These are phyloP conservation scores for Fistulinella cinereoalba DNA, from an alignment of 1,284 basidiomycete genomes.

Conservation along the genomic window DNA sequence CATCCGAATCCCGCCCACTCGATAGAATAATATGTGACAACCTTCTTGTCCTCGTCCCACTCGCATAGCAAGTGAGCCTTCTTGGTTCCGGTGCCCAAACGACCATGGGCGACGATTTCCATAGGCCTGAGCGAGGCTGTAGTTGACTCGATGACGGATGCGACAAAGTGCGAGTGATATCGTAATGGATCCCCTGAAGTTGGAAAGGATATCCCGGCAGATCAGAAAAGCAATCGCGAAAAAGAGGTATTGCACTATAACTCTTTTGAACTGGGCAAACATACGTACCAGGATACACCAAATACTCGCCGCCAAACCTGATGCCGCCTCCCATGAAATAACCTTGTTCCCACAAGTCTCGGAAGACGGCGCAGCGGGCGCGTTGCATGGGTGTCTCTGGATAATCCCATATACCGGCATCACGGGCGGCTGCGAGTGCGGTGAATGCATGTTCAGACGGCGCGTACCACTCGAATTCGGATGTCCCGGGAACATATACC, in stretches of 20 bases:
- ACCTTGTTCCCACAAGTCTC: conserved; percentile 75
- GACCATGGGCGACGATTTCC: conserved; percentile 93
- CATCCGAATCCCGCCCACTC: conserved; percentile 93
- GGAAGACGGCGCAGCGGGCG: conserved; percentile 78
- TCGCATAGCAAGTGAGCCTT: conserved; percentile 92
- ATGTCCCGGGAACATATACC: conserved; percentile 60
- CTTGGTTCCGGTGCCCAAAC: conserved; percentile 96
- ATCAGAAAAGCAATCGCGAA: conserved; percentile 1
- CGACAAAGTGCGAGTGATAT: conserved; percentile 96
- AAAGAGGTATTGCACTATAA: too few relatives aligned
- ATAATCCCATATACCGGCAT: conserved; percentile 75
- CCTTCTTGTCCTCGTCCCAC: conserved; percentile 71
- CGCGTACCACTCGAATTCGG: conserved; percentile 61
- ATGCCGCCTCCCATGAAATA: conserved; percentile 86
- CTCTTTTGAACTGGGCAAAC: too few relatives aligned
- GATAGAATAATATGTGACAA: conserved; percentile 76
- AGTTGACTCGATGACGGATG: conserved; percentile 72
- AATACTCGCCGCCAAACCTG: conserved; percentile 93
- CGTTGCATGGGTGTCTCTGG: conserved; percentile 63
- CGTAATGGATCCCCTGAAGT: conserved; percentile 85
- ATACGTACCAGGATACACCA: conserved; percentile 88
- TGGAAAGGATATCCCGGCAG: conserved; percentile 1
- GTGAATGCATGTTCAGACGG: conserved; percentile 42
- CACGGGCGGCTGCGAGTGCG: conserved; percentile 59
- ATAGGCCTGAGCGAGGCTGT: conserved; percentile 69